Evolutionary conservation across 139 green algal species (phyloP), one percentile per base, ranked within the genome.

Genomic region (Picochlorum sp.): DNA sequence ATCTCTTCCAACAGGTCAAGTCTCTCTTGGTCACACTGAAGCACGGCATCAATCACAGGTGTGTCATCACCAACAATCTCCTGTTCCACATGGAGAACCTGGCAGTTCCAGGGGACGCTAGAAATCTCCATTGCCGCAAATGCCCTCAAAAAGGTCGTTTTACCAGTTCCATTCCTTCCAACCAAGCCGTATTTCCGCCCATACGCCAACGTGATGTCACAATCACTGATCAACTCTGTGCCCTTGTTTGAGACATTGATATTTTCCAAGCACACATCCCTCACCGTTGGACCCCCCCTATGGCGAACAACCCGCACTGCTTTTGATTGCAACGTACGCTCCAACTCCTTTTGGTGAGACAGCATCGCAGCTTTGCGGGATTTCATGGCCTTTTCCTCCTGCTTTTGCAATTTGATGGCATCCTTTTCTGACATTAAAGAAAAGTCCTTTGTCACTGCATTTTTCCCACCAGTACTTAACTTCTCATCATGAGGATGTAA

Each of bases 51-150:
- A 18, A 79, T 24, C 30, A 87, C 84, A n/a, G 81, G 56, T 4
- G 65, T 84, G 57, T 88, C 78, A 54, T 89, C 84, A 20, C 76
- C 57, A 37, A 91, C 71, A 62, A 62, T 62, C 79, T 96, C 89
- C 76, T 96, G 89, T 75, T 94, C 87, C 62, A 94, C 87, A 62
- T 94, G 87, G 47, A 94, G 74, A 24, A 93, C 79, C 65, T 89
- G 81, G 68, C 77, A 86, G 68, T 81, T 82, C 44, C 49, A n/a
- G 1, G 87, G 87, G 44, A 95, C 78, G 16, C 89, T 87, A 44
- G 80, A 76, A 66, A 96, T 85, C 24, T 87, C 76, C 26, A 82
- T 66, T 1, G 20, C n/a, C 1, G 83, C 80, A 72, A 96, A 72
- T 13, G 85, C 84, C 1, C 89, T 78, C 61, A 96, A 80, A 47